phyloP scores from a whole-genome alignment of 1,139 yeast species.

The Blastobotrys niveus region DNA sequence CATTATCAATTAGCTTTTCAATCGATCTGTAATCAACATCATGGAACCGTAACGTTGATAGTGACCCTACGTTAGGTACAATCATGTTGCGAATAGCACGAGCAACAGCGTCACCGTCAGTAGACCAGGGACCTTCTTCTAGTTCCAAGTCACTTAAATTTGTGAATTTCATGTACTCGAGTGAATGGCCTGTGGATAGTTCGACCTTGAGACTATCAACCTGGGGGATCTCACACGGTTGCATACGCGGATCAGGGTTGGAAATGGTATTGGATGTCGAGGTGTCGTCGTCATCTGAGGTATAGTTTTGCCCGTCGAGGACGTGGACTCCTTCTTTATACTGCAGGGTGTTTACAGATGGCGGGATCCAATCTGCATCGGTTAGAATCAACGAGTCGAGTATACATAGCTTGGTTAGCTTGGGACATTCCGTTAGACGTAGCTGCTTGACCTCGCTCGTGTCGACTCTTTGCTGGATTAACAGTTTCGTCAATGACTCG shows the following conservation, averaged over 20 bases:
- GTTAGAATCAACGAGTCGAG: conserved; percentile 1
- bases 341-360: conserved; percentile 1
- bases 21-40: conserved; percentile 4
- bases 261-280: too few species aligned
- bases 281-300: background rate
- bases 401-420: conserved; percentile 2
- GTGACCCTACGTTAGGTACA: conserved; percentile 4
- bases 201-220: conserved; percentile 4
- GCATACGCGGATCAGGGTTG: background rate
- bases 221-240: conserved; percentile 4
- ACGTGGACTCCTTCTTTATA: conserved; percentile 4
- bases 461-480: conserved; percentile 1
- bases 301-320: background rate
- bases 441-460: conserved; percentile 3
- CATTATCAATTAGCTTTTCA: conserved; percentile 1
- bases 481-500: background rate
- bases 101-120: conserved; percentile 5
- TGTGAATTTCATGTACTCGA: conserved; percentile 7
- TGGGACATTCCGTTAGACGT: conserved; percentile 1
- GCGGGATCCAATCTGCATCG: conserved; percentile 6
- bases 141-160: conserved; percentile 5
- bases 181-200: conserved; percentile 10
- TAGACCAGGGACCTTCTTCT: conserved; percentile 11
- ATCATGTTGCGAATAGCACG: conserved; percentile 9
- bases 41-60: conserved; percentile 9